These are phyloP conservation scores for Pelargonium cotyledonis DNA, from an alignment of 441 rosid genomes.

Conservation along the genomic window DNA sequence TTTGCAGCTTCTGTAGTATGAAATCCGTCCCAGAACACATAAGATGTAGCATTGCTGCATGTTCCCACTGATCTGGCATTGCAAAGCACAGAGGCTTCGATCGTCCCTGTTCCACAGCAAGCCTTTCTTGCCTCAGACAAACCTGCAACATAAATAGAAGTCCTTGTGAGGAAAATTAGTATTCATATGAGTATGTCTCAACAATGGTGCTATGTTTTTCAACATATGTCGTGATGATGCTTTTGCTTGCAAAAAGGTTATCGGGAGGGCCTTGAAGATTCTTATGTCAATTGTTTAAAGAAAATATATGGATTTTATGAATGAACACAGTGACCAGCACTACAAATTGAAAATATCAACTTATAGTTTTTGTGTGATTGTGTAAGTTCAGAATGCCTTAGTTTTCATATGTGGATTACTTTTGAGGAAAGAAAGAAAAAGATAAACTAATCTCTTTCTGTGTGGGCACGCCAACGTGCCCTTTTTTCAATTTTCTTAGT, in stretches of 20 bases:
- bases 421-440: background rate
- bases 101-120: constrained; percentile 87
- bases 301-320: background rate
- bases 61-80: constrained; percentile 61
- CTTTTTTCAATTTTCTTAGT: background rate
- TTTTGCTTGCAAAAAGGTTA: background rate
- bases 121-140: constrained; percentile 82
- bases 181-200: background rate
- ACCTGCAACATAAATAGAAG: constrained; percentile 37
- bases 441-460: background rate
- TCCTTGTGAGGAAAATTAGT: background rate
- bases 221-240: background rate
- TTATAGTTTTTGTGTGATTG: background rate
- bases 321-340: background rate
- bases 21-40: constrained; percentile 90
- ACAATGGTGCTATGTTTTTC: background rate
- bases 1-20: constrained; percentile 95
- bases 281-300: background rate
- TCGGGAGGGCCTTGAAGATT: background rate
- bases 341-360: background rate
- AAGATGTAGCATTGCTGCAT: constrained; percentile 65
- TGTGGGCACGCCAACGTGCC: background rate
- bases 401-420: background rate
- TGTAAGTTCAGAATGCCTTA: too few relatives aligned
- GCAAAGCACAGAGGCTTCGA: constrained; percentile 84